Evolutionary conservation across 257 asterid species (phyloP), one percentile per base, ranked within the genome.

Genomic region (Scutellaria baicalensis): DNA sequence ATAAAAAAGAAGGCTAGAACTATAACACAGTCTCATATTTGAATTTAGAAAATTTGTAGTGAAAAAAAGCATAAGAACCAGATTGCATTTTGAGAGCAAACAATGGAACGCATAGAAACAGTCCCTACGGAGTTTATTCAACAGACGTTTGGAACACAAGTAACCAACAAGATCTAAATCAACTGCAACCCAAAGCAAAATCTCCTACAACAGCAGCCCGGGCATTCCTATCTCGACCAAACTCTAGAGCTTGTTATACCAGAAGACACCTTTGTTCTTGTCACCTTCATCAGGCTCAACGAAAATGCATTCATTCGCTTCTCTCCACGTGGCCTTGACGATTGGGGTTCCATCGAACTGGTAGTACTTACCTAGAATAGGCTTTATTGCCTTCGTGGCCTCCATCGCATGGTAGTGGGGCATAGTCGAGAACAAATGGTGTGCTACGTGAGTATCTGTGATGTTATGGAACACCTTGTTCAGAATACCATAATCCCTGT

Each of bases 341-440:
- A 90, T 8, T 0, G 97, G 86, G 1, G 89, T 86, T 71, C 86
- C 85, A 1, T 90, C 97, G 3, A 82, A 88, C 66, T 84, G 95
- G 78, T 90, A 88, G 55, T 90, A 90, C 27, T 83, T 73, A 0
- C 97, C 97, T 1, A 90, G 73, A 12, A 90, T 75, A 0, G 95
- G 97, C 23, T 86, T 90, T 55, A 90, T 88, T 9, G 88, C 93
- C 78, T 86, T 86, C 0, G 97, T 90, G 0, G 97, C 95, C 79
- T 90, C 93, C 97, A 80, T 88, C 0, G 97, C 93, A 45, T 84
- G 90, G 31, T 90, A 90, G 14, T 90, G 97, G 1, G 97, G 95
- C 95, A 90, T 90, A 8, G 95, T 86, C 9, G 97, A 86, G 84
- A 90, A 83, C 70, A 90, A 6, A 78, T 90, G 95, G 70, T 90